phyloP scores from a whole-genome alignment of 352 stramenopile species.

The Phytophthora tubulina region DNA sequence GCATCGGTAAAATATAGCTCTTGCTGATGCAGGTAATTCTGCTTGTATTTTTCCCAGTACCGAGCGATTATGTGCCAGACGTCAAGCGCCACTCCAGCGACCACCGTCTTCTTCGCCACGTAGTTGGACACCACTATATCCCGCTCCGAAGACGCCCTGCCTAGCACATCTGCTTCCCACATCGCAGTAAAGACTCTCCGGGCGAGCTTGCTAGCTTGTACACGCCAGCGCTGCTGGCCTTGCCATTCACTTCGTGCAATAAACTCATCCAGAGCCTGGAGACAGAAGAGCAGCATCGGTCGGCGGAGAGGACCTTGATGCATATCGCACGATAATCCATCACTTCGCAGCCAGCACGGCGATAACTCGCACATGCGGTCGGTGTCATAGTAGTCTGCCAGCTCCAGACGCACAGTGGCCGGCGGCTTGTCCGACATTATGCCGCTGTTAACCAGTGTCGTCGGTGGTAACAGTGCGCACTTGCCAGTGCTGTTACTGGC shows the following conservation, averaged over 20 bases:
- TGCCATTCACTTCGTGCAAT: slow-evolving; percentile 52
- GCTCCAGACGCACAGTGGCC: slow-evolving; percentile 34
- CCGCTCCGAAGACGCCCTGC: slow-evolving; percentile 1
- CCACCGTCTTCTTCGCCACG: slow-evolving; percentile 36
- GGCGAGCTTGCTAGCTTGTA: slow-evolving; percentile 62
- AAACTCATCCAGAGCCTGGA: slow-evolving; percentile 82
- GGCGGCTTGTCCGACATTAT: slow-evolving; percentile 31
- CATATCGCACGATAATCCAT: slow-evolving; percentile 52
- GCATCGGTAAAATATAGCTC: slow-evolving; percentile 65
- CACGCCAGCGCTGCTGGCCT: slow-evolving; percentile 47
- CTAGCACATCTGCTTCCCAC: slow-evolving; percentile 61
- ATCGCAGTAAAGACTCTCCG: slow-evolving; percentile 62
- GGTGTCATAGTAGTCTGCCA: slow-evolving; percentile 75
- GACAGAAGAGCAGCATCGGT: slow-evolving; percentile 79
- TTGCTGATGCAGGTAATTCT: slow-evolving; percentile 73
- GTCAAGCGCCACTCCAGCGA: slow-evolving; percentile 58
- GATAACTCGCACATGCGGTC: slow-evolving; percentile 73
- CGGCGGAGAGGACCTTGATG: slow-evolving; percentile 46
- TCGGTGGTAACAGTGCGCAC: slow-evolving; percentile 27
- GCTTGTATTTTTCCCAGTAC: slow-evolving; percentile 73
- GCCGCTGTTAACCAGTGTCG: slow-evolving; percentile 48
- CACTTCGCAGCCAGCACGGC: slow-evolving; percentile 65
- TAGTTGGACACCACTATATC: slow-evolving; percentile 61
- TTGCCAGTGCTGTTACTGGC: slow-evolving; percentile 6
- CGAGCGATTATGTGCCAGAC: slow-evolving; percentile 68